Conservation (phyloP, 345 rosid species). For the Raphanus sativus region DNA sequence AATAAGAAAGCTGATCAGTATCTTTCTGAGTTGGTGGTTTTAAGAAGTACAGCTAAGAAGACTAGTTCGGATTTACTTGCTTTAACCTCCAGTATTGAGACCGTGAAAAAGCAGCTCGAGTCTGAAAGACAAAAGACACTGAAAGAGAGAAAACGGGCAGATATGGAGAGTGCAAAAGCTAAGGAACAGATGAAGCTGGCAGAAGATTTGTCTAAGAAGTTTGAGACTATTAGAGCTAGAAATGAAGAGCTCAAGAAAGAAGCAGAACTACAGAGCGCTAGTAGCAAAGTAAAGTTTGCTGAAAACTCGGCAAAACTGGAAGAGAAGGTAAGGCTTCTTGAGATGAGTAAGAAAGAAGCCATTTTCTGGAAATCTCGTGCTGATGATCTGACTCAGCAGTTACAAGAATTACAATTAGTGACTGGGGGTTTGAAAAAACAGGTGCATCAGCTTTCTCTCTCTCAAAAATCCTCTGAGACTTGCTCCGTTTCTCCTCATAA, state of each 20-base stretch:
- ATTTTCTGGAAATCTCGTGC: conserved; percentile 49
- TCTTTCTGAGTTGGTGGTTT: conserved; percentile 52
- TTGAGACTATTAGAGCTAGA: conserved; percentile 23
- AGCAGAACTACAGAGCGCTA: conserved; percentile 21
- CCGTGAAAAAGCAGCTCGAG: conserved; percentile 47
- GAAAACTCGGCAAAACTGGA: conserved; percentile 44
- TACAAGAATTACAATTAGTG: conserved; percentile 43
- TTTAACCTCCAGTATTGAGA: conserved; percentile 48
- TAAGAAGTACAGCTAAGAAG: conserved; percentile 53
- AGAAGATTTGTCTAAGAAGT: conserved; percentile 33
- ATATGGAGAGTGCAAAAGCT: conserved; percentile 55
- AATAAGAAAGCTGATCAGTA: conserved; percentile 60
- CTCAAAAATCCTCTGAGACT: conserved; percentile 35
- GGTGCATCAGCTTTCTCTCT: conserved; percentile 40
- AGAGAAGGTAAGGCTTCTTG: conserved; percentile 57
- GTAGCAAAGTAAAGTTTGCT: conserved; percentile 27
- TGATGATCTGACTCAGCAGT: conserved; percentile 45
- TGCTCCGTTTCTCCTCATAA: conserved; percentile 34
- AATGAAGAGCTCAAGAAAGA: conserved; percentile 39
- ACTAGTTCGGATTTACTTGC: conserved; percentile 51
- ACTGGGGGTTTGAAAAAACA: conserved; percentile 52
- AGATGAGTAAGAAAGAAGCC: conserved; percentile 47
- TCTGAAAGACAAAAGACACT: conserved; percentile 53
- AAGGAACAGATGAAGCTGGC: conserved; percentile 56
- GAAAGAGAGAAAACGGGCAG: conserved; percentile 57